phyloP scores from a whole-genome alignment of 106 monocot genomes.

The Triglochin maritima region DNA sequence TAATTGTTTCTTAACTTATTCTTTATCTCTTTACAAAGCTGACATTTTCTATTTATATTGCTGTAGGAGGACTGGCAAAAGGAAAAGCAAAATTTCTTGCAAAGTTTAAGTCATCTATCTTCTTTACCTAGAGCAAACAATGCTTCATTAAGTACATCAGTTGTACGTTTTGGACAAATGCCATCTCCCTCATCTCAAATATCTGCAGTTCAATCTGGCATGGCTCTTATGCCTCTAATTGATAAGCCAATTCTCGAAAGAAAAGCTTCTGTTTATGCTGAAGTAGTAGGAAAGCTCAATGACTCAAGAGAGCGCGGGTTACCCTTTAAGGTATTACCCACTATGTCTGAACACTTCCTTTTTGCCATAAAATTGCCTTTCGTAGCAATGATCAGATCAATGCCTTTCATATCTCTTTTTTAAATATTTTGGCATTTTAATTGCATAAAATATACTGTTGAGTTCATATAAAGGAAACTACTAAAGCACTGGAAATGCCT shows the following conservation, averaged over 20 bases:
- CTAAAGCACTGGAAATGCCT: too few relatives aligned
- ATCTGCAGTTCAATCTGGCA: slow-evolving; percentile 25
- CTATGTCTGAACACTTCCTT: too few relatives aligned
- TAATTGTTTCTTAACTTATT: too few relatives aligned
- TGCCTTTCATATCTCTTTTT: too few relatives aligned
- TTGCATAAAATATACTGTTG: too few relatives aligned
- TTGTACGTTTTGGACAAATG: slow-evolving; percentile 22
- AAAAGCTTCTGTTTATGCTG: slow-evolving; percentile 85
- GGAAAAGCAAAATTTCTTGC: slow-evolving; percentile 80
- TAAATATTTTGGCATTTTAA: too few relatives aligned
- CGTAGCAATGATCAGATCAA: too few relatives aligned
- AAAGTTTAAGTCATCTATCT: slow-evolving; percentile 69
- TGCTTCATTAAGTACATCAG: slow-evolving; percentile 29
- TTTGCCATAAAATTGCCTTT: too few relatives aligned
- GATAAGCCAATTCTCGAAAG: slow-evolving; percentile 60
- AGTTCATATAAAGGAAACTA: too few relatives aligned
- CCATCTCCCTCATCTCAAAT: slow-evolving; percentile 41
- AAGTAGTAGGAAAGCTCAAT: slow-evolving; percentile 61
- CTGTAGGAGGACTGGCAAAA: slow-evolving; percentile 92
- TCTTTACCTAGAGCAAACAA: slow-evolving; percentile 64
- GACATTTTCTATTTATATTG: too few relatives aligned
- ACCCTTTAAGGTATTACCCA: slow-evolving; percentile 60
- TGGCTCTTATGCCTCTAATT: slow-evolving; percentile 28
- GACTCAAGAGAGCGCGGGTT: slow-evolving; percentile 66
- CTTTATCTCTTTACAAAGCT: too few relatives aligned